Evolutionary conservation across 2,329 filamentous ascomycete species (phyloP).

Genomic region (Microdochium nivale): DNA sequence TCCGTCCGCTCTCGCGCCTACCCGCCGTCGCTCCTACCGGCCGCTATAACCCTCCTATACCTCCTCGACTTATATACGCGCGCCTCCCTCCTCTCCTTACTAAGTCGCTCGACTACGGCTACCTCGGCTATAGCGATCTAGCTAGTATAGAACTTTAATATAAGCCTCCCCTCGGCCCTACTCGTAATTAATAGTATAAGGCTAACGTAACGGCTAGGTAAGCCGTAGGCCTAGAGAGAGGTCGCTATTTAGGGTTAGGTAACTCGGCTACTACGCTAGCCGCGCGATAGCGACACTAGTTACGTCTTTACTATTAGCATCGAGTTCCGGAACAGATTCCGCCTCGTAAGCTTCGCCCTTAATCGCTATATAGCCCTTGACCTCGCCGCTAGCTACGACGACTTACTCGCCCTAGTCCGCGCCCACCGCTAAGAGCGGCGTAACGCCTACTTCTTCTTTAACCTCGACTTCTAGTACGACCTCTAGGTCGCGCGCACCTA

Average conservation of each 20-base stretch:
- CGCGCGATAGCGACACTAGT: background rate
- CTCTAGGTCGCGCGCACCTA: background rate
- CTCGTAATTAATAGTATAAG: background rate
- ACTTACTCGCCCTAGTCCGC: background rate
- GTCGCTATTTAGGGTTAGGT: background rate
- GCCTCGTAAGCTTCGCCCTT: background rate
- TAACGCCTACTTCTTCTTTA: background rate
- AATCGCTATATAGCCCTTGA: background rate
- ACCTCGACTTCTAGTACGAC: background rate
- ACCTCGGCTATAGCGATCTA: background rate
- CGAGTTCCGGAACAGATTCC: background rate
- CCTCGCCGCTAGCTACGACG: background rate
- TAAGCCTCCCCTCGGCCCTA: background rate
- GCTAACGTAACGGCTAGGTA: background rate
- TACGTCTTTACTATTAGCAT: background rate
- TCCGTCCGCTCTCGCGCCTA: too few relatives aligned
- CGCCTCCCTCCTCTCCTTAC: background rate
- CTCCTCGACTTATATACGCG: background rate
- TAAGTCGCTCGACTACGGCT: background rate
- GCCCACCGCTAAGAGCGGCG: background rate
- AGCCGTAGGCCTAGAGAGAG: background rate
- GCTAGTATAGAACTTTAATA: background rate
- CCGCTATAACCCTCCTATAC: background rate
- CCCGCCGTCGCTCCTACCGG: too few relatives aligned
- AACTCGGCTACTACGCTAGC: background rate